These are phyloP conservation scores for Akanthomyces muscarius DNA, from an alignment of 2,329 filamentous ascomycete species.

Conservation along the genomic window DNA sequence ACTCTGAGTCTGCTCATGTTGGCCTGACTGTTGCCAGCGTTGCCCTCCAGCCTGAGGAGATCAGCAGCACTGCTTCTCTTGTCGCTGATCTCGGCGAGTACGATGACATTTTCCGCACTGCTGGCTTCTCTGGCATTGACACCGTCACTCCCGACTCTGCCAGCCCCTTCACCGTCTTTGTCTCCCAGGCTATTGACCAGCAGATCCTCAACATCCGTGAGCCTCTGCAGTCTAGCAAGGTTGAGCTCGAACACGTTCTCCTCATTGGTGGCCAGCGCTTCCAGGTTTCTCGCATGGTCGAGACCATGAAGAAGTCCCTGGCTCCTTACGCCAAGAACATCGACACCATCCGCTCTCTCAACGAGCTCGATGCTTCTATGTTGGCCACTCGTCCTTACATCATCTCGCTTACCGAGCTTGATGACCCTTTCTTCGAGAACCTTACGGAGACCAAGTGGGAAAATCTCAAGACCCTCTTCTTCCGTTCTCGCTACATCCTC, in stretches of 20 bases:
- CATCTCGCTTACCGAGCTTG: constrained; percentile 17
- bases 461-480: constrained; percentile 15
- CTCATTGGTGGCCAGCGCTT: constrained; percentile 17
- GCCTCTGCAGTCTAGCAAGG: constrained; percentile 15
- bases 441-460: constrained; percentile 16
- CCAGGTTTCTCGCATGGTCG: constrained; percentile 10
- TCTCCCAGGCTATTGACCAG: constrained; percentile 19
- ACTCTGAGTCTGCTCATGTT: constrained; percentile 10
- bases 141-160: constrained; percentile 15
- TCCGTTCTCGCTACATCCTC: constrained; percentile 14
- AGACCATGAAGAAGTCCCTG: constrained; percentile 13
- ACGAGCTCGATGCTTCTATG: constrained; percentile 13
- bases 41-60: constrained; percentile 9
- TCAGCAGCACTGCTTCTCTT: constrained; percentile 13
- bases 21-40: constrained; percentile 13
- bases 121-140: constrained; percentile 20
- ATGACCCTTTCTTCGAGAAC: constrained; percentile 14
- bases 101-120: constrained; percentile 13
- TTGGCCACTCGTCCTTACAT: constrained; percentile 15
- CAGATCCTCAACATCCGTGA: constrained; percentile 15
- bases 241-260: constrained; percentile 16
- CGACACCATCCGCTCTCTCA: constrained; percentile 3
- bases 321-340: constrained; percentile 10
- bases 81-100: constrained; percentile 15
- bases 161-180: constrained; percentile 16